Conservation (phyloP, 1,284 basidiomycete genomes). For the Malassezia vespertilionis region DNA sequence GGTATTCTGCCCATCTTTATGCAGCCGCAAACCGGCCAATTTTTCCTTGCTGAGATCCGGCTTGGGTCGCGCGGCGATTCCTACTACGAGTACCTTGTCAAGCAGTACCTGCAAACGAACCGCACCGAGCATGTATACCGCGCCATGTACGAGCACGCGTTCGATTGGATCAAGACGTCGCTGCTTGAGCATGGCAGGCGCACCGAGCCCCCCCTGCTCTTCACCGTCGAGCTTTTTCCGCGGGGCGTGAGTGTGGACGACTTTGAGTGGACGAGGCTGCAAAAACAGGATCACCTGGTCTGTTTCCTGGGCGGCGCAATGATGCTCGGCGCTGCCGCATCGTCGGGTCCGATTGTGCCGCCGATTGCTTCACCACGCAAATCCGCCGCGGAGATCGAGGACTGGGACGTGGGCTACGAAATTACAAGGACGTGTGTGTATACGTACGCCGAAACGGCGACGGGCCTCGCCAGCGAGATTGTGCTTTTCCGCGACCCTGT, state of each 20-base stretch:
- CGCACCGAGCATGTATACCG: slow-evolving; percentile 67
- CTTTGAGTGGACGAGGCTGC: slow-evolving; percentile 52
- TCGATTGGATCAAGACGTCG: slow-evolving; percentile 66
- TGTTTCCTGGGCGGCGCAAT: slow-evolving; percentile 88
- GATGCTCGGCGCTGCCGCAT: slow-evolving; percentile 63
- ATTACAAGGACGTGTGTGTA: slow-evolving; percentile 74
- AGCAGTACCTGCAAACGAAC: slow-evolving; percentile 52
- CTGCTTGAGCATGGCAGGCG: slow-evolving; percentile 54
- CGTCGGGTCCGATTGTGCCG: slow-evolving; percentile 12
- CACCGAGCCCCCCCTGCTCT: slow-evolving; percentile 53
- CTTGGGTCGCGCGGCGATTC: slow-evolving; percentile 87
- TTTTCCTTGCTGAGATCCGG: slow-evolving; percentile 65
- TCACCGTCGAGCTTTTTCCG: slow-evolving; percentile 65
- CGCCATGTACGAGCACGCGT: slow-evolving; percentile 75
- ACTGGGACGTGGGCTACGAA: slow-evolving; percentile 71
- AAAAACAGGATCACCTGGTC: slow-evolving; percentile 90
- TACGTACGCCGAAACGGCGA: slow-evolving; percentile 67
- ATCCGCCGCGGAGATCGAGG: slow-evolving; percentile 41
- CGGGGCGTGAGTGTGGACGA: no score
- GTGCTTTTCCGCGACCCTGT: slow-evolving; percentile 30
- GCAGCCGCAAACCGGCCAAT: slow-evolving; percentile 58
- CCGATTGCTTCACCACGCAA: slow-evolving; percentile 5
- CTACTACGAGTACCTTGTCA: slow-evolving; percentile 76
- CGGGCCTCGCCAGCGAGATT: slow-evolving; percentile 54
- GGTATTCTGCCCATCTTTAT: slow-evolving; percentile 77